A percentile compares a stretch with the other conserved stretches of the same genome.
Evolutionary conservation across 805 yeast species (phyloP).

Genomic region (Kluyveromyces starmeri): DNA sequence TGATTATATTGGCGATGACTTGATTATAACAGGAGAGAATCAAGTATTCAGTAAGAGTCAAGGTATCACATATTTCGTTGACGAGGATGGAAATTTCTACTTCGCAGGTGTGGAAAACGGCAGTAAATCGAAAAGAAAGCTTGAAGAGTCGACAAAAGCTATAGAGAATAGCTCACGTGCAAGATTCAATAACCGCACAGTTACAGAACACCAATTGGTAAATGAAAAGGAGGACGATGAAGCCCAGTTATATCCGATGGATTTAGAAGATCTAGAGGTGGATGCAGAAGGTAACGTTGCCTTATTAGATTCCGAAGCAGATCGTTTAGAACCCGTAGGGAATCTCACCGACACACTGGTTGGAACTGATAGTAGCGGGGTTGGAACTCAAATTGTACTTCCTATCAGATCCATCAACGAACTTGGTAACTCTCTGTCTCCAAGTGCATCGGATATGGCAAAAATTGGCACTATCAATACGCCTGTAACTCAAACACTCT

Average conservation of each 20-base stretch:
- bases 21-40: constrained; percentile 13
- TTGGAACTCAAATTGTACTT: background rate
- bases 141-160: background rate
- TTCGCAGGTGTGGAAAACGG: constrained; percentile 12
- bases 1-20: constrained; percentile 9
- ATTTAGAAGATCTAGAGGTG: constrained; percentile 11
- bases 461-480: background rate
- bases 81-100: constrained; percentile 19
- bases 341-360: constrained; percentile 3
- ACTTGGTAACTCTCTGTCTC: no score
- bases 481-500: constrained; percentile 5
- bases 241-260: constrained; percentile 14
- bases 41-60: constrained; percentile 15
- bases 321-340: constrained; percentile 8
- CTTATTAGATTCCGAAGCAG: constrained; percentile 16
- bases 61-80: constrained; percentile 19
- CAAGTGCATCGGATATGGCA: background rate
- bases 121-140: background rate
- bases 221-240: constrained; percentile 14
- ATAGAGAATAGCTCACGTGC: no score
- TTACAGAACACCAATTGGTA: constrained; percentile 4
- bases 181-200: constrained; percentile 5
- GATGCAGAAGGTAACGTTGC: constrained; percentile 18
- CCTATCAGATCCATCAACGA: background rate
- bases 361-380: background rate